A percentile compares a stretch with the other conserved stretches of the same genome.
Evolutionary conservation across 352 stramenopile species (phyloP).

Genomic region (Phytophthora aleatoria): DNA sequence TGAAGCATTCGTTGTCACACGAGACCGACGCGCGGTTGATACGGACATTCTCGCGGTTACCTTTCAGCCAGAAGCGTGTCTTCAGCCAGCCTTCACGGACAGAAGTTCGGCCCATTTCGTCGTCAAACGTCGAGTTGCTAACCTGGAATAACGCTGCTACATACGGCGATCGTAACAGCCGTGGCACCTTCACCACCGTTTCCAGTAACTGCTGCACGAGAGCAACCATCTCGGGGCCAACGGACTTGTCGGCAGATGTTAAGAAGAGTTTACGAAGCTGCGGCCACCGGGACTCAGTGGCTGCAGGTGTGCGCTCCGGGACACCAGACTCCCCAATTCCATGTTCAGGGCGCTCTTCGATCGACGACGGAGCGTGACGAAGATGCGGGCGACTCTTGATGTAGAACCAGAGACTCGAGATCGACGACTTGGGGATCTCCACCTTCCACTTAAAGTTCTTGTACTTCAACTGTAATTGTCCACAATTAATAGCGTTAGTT

Average conservation of each 20-base stretch:
- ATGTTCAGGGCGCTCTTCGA: conserved; percentile 30
- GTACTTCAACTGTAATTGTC: conserved; percentile 56
- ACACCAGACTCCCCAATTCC: conserved; percentile 29
- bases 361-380: conserved; percentile 37
- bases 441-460: conserved; percentile 82
- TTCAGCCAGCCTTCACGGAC: conserved; percentile 85
- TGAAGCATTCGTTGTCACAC: conserved; percentile 90
- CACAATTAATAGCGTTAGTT: conserved; percentile 3
- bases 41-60: conserved; percentile 84
- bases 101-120: conserved; percentile 82
- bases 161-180: conserved; percentile 67
- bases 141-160: conserved; percentile 85
- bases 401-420: conserved; percentile 87
- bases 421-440: conserved; percentile 82
- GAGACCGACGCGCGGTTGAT: conserved; percentile 77
- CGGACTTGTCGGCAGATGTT: conserved; percentile 74
- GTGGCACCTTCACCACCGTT: conserved; percentile 63
- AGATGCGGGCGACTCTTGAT: conserved; percentile 84
- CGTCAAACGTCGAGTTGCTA: conserved; percentile 84
- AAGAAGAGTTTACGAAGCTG: conserved; percentile 85
- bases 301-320: conserved; percentile 17
- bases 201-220: conserved; percentile 82
- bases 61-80: conserved; percentile 84
- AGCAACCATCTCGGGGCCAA: conserved; percentile 74
- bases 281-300: conserved; percentile 45